A percentile compares a stretch with the other conserved stretches of the same genome.
Conservation (phyloP, 495 filamentous ascomycete genomes). For the Neurospora sp. region DNA sequence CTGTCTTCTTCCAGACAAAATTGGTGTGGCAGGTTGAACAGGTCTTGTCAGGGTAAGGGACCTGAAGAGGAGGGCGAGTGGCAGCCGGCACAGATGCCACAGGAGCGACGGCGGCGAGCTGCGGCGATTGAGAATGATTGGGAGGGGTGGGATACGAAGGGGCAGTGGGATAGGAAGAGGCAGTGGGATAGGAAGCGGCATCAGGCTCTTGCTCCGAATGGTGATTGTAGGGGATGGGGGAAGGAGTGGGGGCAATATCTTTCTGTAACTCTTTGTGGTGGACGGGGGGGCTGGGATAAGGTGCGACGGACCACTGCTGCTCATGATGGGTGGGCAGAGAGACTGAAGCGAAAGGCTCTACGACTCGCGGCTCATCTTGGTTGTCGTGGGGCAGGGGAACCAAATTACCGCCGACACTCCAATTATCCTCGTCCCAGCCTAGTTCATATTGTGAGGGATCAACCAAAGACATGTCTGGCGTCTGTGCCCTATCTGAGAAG, state of each 20-base stretch:
- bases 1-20: background rate
- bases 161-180: background rate
- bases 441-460: background rate
- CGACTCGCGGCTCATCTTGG: background rate
- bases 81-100: background rate
- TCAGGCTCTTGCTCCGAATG: background rate
- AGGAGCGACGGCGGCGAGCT: background rate
- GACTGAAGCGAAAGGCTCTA: background rate
- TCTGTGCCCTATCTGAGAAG: background rate
- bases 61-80: background rate
- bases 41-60: background rate
- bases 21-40: background rate
- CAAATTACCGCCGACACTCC: background rate
- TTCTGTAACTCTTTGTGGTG: background rate
- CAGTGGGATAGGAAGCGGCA: too few species aligned
- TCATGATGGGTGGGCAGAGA: background rate
- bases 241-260: background rate
- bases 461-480: background rate
- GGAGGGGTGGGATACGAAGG: background rate
- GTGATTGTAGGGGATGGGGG: background rate
- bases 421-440: background rate
- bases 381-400: background rate
- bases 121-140: background rate
- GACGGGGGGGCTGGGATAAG: background rate
- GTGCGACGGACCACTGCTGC: background rate